Evolutionary conservation across 306 rosid genomes (phyloP).

Genomic region (Inga leiocalycina): DNA sequence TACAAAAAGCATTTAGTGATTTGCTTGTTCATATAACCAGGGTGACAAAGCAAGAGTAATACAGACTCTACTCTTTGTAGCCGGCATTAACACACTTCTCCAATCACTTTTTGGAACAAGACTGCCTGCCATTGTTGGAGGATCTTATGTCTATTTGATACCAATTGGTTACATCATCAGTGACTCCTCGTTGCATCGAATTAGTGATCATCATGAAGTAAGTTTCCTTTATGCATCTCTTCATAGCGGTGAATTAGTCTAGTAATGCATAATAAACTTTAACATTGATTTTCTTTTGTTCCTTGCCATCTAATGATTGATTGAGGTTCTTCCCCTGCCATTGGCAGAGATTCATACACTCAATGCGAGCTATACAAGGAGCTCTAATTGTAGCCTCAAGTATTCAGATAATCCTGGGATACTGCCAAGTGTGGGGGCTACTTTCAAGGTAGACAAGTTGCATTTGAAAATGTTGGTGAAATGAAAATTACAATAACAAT

Average conservation of each 20-base stretch:
- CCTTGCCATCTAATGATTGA: slow-evolving; percentile 3
- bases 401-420: slow-evolving; percentile 91
- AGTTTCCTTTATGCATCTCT: slow-evolving; percentile 39
- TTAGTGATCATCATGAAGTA: slow-evolving; percentile 76
- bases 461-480: slow-evolving; percentile 19
- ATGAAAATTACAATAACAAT: not conserved
- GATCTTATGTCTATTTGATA: slow-evolving; percentile 77
- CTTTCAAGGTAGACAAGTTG: slow-evolving; percentile 65
- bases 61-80: slow-evolving; percentile 89
- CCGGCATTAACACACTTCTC: slow-evolving; percentile 92
- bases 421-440: slow-evolving; percentile 97
- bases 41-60: slow-evolving; percentile 92
- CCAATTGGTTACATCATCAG: slow-evolving; percentile 80
- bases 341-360: slow-evolving; percentile 94
- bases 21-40: slow-evolving; percentile 49
- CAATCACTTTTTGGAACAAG: slow-evolving; percentile 98
- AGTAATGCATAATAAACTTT: not conserved
- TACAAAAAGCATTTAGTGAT: slow-evolving; percentile 1
- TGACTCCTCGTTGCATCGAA: slow-evolving; percentile 71
- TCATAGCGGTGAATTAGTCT: not conserved
- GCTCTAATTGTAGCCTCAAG: slow-evolving; percentile 93
- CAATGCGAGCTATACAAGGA: slow-evolving; percentile 98
- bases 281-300: not conserved
- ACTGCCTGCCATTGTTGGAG: slow-evolving; percentile 94
- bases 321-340: slow-evolving; percentile 63